A percentile compares a stretch with the other conserved stretches of the same genome.
Evolutionary conservation across 164 flowering plant genomes (phyloP).

Genomic region (Malania oleifera): DNA sequence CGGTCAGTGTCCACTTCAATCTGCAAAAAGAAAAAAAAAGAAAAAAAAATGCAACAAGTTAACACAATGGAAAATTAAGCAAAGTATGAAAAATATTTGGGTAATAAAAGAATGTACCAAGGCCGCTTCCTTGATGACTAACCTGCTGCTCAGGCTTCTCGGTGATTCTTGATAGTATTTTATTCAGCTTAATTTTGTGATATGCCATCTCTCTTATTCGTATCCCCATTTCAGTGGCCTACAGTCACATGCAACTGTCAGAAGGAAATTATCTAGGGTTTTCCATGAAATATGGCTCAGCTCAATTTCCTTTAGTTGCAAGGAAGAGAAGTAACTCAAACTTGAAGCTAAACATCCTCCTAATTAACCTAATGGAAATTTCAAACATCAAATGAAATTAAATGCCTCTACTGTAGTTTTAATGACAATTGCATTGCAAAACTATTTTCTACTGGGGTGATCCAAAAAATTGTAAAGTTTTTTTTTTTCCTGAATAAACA

Average conservation of each 20-base stretch:
- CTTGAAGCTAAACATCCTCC: too few relatives aligned
- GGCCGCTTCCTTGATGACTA: background rate
- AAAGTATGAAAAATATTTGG: background rate
- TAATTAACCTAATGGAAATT: too few relatives aligned
- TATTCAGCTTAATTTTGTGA: conserved; percentile 76
- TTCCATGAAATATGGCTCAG: too few relatives aligned
- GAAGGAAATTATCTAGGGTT: background rate
- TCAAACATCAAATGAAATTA: background rate
- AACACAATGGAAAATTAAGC: background rate
- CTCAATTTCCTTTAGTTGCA: too few relatives aligned
- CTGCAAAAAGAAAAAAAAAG: conserved; percentile 33
- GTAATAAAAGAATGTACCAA: background rate
- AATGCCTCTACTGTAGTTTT: background rate
- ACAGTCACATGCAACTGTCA: conserved; percentile 14
- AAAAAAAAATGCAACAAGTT: background rate
- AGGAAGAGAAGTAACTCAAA: too few relatives aligned
- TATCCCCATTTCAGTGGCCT: conserved; percentile 70
- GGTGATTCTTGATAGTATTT: conserved; percentile 79
- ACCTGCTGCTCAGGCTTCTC: conserved; percentile 89
- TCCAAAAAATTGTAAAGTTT: background rate
- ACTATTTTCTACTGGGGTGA: background rate
- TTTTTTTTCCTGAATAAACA: too few relatives aligned
- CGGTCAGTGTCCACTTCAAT: conserved; percentile 75
- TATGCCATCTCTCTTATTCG: conserved; percentile 72
- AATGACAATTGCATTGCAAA: background rate